Percentiles rank a stretch among this genome's conserved stretches.
Conservation (phyloP, 495 filamentous ascomycete species). For the Annulohypoxylon nitens region DNA sequence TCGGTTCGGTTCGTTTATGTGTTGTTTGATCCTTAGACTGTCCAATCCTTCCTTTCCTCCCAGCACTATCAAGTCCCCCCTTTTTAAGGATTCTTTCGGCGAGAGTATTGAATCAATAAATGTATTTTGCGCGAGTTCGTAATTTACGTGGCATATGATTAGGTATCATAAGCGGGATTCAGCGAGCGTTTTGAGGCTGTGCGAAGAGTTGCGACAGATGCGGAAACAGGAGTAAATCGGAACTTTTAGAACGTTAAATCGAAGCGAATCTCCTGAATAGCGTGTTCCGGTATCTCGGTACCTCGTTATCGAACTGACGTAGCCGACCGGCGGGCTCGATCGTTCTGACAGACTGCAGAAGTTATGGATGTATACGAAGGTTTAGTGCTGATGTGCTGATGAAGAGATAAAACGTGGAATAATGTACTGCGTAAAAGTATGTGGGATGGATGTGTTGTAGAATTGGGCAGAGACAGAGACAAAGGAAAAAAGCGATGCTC, state of each 20-base stretch:
- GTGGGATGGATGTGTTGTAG: conserved; percentile 3
- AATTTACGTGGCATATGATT: conserved; percentile 8
- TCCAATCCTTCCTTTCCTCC: conserved; percentile 11
- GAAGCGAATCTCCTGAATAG: conserved; percentile 3
- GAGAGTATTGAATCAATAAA: conserved; percentile 14
- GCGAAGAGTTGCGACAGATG: conserved; percentile 21
- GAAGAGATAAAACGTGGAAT: conserved; percentile 14
- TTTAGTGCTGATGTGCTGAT: conserved; percentile 21
- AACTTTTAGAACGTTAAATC: not conserved
- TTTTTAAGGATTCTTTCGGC: not conserved
- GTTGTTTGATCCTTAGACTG: not conserved
- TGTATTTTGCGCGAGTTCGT: conserved; percentile 23
- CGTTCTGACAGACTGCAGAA: conserved; percentile 16
- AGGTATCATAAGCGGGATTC: conserved; percentile 11
- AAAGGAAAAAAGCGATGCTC: conserved; percentile 32
- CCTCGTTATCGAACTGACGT: conserved; percentile 15
- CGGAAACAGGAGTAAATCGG: conserved; percentile 14
- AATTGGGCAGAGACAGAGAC: conserved; percentile 18
- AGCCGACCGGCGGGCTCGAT: conserved; percentile 41
- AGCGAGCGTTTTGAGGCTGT: conserved; percentile 23
- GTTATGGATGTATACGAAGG: not conserved
- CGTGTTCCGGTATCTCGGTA: not conserved
- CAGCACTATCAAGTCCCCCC: not conserved
- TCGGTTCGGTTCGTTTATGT: not conserved
- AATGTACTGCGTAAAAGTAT: not conserved